Evolutionary conservation across 306 rosid genomes (phyloP), one percentile per base, ranked within the genome.

Genomic region (Lotus japonicus): DNA sequence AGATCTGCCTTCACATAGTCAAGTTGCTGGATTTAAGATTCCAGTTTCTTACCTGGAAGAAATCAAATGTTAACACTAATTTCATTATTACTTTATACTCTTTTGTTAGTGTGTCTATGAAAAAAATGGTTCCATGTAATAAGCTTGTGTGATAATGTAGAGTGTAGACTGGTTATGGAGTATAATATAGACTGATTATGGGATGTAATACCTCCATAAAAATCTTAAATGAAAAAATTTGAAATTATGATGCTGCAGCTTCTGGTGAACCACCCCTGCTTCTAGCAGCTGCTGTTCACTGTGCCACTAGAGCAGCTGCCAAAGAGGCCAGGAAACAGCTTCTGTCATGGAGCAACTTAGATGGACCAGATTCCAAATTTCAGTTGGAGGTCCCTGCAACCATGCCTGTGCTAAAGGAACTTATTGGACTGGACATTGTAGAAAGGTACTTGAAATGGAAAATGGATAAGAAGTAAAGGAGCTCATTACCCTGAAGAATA

Each of bases 211-310:
- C 36, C 36, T 31, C 36, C 36, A 31, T 31, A 31, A n/a, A n/a
- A n/a, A n/a, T n/a, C n/a, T n/a, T n/a, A n/a, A n/a, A n/a, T n/a
- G n/a, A n/a, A n/a, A n/a, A n/a, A n/a, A n/a, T n/a, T 21, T 55
- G 56, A 44, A 52, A 46, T 66, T 17, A n/a, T 55, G 43, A 70
- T 68, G 50, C 7, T 77, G 84, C 89, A 89, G 98, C 96, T 54
- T 92, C 98, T 48, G 98, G 98, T 19, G 98, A 92, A 71, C 97
- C 98, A 0, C 96, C 98, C 9, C 74, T 92, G 62, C 83, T 89
- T 70, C 80, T 89, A 33, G 96, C 97, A 11, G 87, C 77, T 67
- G 88, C 98, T 0, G 85, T 92, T 74, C 97, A 89, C 72, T 83
- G 91, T 55, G 98, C 98, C 19, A 64, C 91, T 14, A 85, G 91